Conservation (phyloP, 2,329 filamentous ascomycete genomes). For the Thielaviopsis musarum region DNA sequence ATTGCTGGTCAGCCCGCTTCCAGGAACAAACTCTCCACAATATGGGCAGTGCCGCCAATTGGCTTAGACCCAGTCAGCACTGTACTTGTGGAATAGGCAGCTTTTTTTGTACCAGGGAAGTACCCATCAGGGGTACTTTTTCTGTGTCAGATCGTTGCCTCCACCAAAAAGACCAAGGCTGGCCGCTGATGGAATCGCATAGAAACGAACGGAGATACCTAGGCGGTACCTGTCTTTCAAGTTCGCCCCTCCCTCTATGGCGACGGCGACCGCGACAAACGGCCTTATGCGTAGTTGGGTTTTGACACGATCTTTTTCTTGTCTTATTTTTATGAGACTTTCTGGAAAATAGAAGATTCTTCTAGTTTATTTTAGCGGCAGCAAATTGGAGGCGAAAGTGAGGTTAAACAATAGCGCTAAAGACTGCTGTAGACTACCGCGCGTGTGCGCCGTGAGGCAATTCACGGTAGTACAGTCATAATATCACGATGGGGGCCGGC, state of each 20-base stretch:
- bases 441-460: background rate
- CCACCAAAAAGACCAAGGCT: background rate
- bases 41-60: background rate
- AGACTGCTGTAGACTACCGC: background rate
- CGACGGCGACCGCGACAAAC: slow-evolving; percentile 5
- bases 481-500: no score
- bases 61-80: background rate
- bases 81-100: background rate
- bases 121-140: background rate
- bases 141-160: background rate
- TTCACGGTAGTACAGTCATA: background rate
- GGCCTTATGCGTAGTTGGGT: background rate
- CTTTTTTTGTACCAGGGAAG: background rate
- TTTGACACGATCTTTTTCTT: background rate
- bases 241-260: background rate
- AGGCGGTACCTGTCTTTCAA: background rate
- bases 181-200: slow-evolving; percentile 3
- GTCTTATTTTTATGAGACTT: background rate
- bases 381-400: background rate
- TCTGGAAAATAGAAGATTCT: background rate
- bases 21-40: background rate
- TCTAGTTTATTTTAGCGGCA: background rate
- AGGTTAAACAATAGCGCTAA: background rate
- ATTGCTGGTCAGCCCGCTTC: background rate
- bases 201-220: slow-evolving; percentile 4